Evolutionary conservation across 257 asterid species (phyloP), one percentile per base, ranked within the genome.

Genomic region (Capsicum rhomboideum): DNA sequence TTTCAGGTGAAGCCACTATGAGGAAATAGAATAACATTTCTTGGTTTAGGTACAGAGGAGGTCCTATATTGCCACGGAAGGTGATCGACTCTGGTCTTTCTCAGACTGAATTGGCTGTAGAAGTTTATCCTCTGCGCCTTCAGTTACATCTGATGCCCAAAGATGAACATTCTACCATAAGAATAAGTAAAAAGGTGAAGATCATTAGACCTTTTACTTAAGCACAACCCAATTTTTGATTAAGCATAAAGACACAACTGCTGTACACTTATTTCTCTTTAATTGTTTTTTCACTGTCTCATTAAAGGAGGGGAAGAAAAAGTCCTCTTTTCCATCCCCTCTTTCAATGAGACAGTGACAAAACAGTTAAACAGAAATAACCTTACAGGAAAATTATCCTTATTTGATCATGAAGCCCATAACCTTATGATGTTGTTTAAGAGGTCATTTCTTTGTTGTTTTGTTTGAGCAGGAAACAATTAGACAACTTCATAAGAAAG

Each of bases 171-270:
- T 89, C 97, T 84, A 83, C 95, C 61, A 87, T 94, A 91, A 91
- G 99, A 90, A 95, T 97, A 75, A 97, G 99, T 93, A 97, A 95
- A 95, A 97, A 97, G 97, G 99, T 93, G 88, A 34, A 66, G 59
- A 42, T 61, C 53, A 29, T 58, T 63, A 12, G 34, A 23, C 80
- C 68, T n/a, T 9, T 75, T 72, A 37, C 52, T 75, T 17, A n/a
- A 77, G 61, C 72, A 28, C 69, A 23, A 69, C 29, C 46, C 46
- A n/a, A 8, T 50, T 56, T 78, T 68, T 17, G 75, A 31, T 31
- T 16, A 67, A 67, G 21, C 75, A 67, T 67, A 17, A 31, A 4
- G 10, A 31, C 14, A 16, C 75, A 31, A 16, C 49, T 0, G 4
- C 23, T 17, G 49, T 67, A 17, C 75, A 16, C 75, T 31, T 67